phyloP scores from a whole-genome alignment of 2,329 filamentous ascomycete species.

The Aspergillus transmontanensis region DNA sequence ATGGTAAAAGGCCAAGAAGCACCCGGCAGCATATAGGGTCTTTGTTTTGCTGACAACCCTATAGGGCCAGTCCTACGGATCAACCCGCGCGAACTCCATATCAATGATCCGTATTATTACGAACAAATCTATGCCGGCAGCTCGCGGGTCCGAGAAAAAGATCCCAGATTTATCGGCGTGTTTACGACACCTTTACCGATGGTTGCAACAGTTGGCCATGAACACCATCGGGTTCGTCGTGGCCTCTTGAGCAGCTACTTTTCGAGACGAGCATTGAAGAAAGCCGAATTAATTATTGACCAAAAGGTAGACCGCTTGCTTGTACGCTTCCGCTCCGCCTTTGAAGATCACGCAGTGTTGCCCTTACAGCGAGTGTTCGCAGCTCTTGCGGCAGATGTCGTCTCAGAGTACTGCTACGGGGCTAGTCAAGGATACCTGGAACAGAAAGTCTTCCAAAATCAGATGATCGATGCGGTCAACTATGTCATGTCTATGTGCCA shows the following conservation, averaged over 20 bases:
- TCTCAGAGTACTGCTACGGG: no score
- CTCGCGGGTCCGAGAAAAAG: not conserved
- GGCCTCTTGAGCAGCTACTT: not conserved
- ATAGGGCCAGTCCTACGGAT: not conserved
- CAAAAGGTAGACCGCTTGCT: not conserved
- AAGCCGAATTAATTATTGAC: not conserved
- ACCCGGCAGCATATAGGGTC: not conserved
- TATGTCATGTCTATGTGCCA: no score
- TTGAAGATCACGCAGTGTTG: no score
- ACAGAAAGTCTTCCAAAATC: no score
- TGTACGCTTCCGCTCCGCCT: not conserved
- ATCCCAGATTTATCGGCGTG: not conserved
- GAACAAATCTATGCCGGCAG: not conserved
- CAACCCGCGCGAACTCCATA: not conserved
- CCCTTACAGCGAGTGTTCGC: no score
- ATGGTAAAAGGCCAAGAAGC: slow-evolving; percentile 25
- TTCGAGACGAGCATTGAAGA: not conserved
- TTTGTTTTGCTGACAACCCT: not conserved
- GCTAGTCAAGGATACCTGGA: no score
- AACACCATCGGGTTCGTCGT: not conserved
- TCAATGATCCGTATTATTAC: not conserved
- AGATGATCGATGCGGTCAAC: no score
- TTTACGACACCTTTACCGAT: not conserved
- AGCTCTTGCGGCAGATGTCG: no score
- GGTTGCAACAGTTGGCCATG: not conserved